These are phyloP conservation scores for Phyllostachys edulis DNA, from an alignment of 176 grass and related monocot species.

Conservation along the genomic window DNA sequence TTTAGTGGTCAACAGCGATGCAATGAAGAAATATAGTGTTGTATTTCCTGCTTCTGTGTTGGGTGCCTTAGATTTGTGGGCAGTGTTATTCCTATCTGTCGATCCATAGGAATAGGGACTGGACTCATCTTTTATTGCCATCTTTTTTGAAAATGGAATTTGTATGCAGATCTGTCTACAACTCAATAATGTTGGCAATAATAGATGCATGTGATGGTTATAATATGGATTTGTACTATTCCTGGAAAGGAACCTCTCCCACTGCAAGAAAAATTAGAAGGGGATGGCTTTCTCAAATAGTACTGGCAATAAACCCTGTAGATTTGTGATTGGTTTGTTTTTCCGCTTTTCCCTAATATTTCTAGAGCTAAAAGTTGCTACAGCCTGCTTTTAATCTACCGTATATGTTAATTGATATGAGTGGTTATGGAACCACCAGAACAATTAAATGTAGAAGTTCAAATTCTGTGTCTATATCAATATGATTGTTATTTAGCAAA, in stretches of 20 bases:
- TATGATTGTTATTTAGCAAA: not conserved
- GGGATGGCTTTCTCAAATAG: not conserved
- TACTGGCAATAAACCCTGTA: not conserved
- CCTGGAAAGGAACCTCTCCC: not conserved
- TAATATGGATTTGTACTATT: not conserved
- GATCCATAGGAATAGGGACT: not conserved
- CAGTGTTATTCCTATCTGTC: not conserved
- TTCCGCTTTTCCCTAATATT: not conserved
- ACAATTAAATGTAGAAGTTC: not conserved
- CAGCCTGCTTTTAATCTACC: not conserved
- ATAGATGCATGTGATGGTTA: not conserved
- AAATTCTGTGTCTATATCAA: not conserved
- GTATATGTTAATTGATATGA: not conserved
- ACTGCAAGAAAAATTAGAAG: not conserved
- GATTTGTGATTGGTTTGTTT: constrained; percentile 1
- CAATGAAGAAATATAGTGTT: not conserved
- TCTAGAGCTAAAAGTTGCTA: not conserved
- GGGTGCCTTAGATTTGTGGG: not conserved
- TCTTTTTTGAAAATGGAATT: not conserved
- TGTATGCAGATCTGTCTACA: not conserved
- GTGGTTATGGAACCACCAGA: not conserved
- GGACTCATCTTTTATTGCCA: not conserved
- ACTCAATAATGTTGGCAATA: not conserved
- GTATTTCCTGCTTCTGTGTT: not conserved
- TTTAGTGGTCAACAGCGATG: not conserved